These are phyloP conservation scores for Cucumis hystrix DNA, from an alignment of 306 rosid species.

Conservation along the genomic window DNA sequence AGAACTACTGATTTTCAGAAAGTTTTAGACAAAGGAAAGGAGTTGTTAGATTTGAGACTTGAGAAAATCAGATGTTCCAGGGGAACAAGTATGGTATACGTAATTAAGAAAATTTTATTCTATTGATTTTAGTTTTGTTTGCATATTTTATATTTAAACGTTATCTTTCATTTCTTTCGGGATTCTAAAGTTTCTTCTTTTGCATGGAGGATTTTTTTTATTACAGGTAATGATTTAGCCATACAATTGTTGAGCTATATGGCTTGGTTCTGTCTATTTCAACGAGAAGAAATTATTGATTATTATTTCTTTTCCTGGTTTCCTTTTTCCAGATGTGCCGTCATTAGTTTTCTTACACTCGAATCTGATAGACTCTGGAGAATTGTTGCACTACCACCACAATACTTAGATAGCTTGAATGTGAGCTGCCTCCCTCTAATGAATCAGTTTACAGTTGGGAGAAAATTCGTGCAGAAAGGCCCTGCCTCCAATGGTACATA, in stretches of 20 bases:
- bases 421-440: conserved; percentile 38
- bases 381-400: conserved; percentile 36
- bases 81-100: conserved; percentile 22
- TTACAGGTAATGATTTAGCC: conserved; percentile 29
- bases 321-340: conserved; percentile 40
- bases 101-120: conserved; percentile 8
- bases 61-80: conserved; percentile 19
- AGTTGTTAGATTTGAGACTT: conserved; percentile 18
- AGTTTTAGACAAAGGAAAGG: conserved; percentile 30
- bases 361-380: conserved; percentile 46
- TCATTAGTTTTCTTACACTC: conserved; percentile 25
- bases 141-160: conserved; percentile 4
- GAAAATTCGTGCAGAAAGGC: conserved; percentile 24
- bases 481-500: conserved; percentile 21
- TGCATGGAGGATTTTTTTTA: conserved; percentile 24
- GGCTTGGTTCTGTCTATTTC: neutral
- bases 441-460: conserved; percentile 29
- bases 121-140: neutral
- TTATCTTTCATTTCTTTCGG: conserved; percentile 25
- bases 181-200: conserved; percentile 37
- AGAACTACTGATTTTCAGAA: conserved; percentile 26
- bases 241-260: neutral
- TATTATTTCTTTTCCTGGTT: conserved; percentile 4
- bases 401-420: conserved; percentile 27
- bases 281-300: neutral